Conservation (phyloP, 805 yeast species). For the Teunomyces gatunensis region DNA sequence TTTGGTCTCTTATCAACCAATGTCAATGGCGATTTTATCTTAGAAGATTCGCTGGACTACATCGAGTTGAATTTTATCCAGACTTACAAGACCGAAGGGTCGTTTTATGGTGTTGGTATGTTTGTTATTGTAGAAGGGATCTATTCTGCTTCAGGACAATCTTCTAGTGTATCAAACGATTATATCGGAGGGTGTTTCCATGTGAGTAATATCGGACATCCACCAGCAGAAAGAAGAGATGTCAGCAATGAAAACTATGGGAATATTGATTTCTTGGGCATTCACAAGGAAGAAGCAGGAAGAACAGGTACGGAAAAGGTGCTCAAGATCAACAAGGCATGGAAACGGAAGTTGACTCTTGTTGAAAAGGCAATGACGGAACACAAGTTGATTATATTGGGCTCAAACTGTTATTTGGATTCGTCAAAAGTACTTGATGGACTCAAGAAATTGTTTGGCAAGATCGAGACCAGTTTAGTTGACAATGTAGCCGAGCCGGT, state of each 20-base stretch:
- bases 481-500: conserved; percentile 51
- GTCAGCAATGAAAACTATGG: conserved; percentile 71
- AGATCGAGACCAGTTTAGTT: conserved; percentile 40
- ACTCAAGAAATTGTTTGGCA: conserved; percentile 57
- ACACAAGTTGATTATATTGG: conserved; percentile 67
- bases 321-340: conserved; percentile 58
- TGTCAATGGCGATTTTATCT: conserved; percentile 62
- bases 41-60: conserved; percentile 79
- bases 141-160: conserved; percentile 62
- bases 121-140: conserved; percentile 83
- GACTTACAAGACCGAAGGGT: conserved; percentile 58
- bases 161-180: conserved; percentile 25
- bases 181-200: conserved; percentile 53
- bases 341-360: conserved; percentile 52
- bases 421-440: conserved; percentile 58
- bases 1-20: conserved; percentile 73
- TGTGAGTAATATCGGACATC: conserved; percentile 77
- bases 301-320: conserved; percentile 16
- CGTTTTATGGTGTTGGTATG: conserved; percentile 73
- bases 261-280: conserved; percentile 63
- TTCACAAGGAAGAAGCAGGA: conserved; percentile 28
- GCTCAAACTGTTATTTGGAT: conserved; percentile 71
- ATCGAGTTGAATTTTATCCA: conserved; percentile 66
- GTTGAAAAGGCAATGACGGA: conserved; percentile 55
- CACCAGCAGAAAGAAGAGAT: conserved; percentile 79